Evolutionary conservation across 306 rosid species (phyloP).

Genomic region (Begonia loranthoides): DNA sequence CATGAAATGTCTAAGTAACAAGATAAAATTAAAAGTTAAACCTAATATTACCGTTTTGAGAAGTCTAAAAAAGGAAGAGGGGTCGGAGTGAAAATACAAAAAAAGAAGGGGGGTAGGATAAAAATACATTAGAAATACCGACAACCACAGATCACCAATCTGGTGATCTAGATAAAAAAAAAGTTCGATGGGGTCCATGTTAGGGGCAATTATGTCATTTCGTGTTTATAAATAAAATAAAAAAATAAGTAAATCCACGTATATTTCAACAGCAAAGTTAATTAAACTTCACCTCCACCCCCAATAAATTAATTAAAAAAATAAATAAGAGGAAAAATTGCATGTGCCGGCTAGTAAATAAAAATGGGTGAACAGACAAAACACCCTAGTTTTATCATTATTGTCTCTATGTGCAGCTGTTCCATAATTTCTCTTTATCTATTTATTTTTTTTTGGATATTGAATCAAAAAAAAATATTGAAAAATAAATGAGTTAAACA

Average conservation of each 20-base stretch:
- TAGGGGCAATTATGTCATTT: slow-evolving; percentile 45
- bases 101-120: neutral
- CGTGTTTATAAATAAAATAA: too few species aligned
- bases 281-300: neutral
- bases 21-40: too few species aligned
- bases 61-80: too few species aligned
- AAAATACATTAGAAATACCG: slow-evolving; percentile 18
- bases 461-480: too few species aligned
- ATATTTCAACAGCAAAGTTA: slow-evolving; percentile 10
- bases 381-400: slow-evolving; percentile 35
- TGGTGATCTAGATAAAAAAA: slow-evolving; percentile 31
- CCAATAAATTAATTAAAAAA: neutral
- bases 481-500: too few species aligned
- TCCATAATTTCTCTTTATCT: slow-evolving; percentile 18
- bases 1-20: too few species aligned
- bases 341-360: slow-evolving; percentile 53
- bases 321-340: neutral
- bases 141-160: slow-evolving; percentile 42
- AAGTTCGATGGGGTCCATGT: slow-evolving; percentile 69
- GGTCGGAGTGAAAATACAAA: slow-evolving; percentile 14
- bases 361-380: slow-evolving; percentile 90
- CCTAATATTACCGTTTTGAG: too few species aligned
- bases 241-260: too few species aligned
- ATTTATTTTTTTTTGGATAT: too few species aligned
- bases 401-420: slow-evolving; percentile 39